Evolutionary conservation across 1,284 basidiomycete species (phyloP), one percentile per base, ranked within the genome.

Genomic region (Malassezia restricta): DNA sequence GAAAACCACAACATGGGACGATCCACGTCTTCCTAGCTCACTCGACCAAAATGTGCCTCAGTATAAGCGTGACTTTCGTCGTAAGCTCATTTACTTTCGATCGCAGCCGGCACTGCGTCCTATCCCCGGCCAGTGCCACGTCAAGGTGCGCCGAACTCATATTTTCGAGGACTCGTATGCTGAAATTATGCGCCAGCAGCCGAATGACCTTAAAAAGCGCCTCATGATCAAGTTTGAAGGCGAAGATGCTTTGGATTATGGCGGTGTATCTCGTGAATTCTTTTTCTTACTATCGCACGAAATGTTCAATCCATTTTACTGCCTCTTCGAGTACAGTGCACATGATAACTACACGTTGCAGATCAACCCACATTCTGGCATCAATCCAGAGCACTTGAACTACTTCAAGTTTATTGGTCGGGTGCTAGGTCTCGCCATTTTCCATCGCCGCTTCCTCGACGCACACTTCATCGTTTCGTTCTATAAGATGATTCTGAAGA

Each of bases 361-460:
- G 77, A 92, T 95, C 77, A 95, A 95, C 76, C 90, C 90, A 46
- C 90, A 91, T 63, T 94, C 89, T 12, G 88, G 86, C 52, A 88
- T 98, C 73, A 98, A 98, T 75, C 94, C 92, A 0, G 94, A 99
- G 74, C 94, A 99, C 76, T 76, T 99, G 65, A 95, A 90, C 77
- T 99, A 98, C 78, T 98, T 98, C 83, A 95, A 94, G 78, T 98
- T 98, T 75, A 95, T 96, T 60, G 92, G 94, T 15, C 83, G 94
- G 49, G 84, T 85, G 57, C 79, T 96, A 62, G 92, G 91, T 56
- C 80, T 96, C 17, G 91, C 88, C 51, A 94, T 98, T 74, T 99
- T 95, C 83, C 94, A 99, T 75, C 82, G 91, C 63, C 84, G 92
- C 8, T 98, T 98, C 83, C 78, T 99, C 50, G 94, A 99, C 70